Evolutionary conservation across 331 rosid genomes (phyloP), one percentile per base, ranked within the genome.

Genomic region (Acacia pycnantha): DNA sequence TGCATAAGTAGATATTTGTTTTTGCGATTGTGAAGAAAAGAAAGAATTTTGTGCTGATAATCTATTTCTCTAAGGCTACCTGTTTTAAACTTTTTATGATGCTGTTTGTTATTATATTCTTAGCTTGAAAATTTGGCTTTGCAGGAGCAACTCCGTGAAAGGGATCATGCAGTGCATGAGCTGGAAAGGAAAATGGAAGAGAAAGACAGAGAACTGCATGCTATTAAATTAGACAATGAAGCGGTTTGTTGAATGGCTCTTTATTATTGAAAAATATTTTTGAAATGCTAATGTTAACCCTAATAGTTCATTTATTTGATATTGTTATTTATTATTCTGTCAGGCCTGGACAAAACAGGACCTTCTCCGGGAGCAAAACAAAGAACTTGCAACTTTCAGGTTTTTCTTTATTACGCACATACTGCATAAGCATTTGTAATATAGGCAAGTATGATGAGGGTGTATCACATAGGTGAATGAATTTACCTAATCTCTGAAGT

Each of bases 291-390:
- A 56, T 77, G 61, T 64, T n/a, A 54, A n/a, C 15, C 6, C 29
- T 8, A 4, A 40, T 41, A 48, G 4, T 82, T 40, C 33, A 54
- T 31, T 58, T 66, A 27, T 56, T 19, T 43, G 77, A 68, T 73
- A 37, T 78, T 64, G 11, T 67, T 66, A 5, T 77, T 31, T 65
- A 27, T 79, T 53, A 47, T 70, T 77, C 48, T 70, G 76, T 43
- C 82, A 96, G 99, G 98, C 97, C 7, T 96, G 99, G 99, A 98
- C 98, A 73, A 94, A 96, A 77, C 97, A 96, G 80, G 97, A 89
- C 83, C 94, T 94, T 83, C 94, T 96, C 43, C 89, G 93, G 24
- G 98, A 94, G 79, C 98, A 96, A 87, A 91, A 89, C 84, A 90
- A 91, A 82, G 98, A 96, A 82, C 84, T 96, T 68, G 97, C 95